Conservation (phyloP, 768 basidiomycete genomes). For the Boletus speciosus region DNA sequence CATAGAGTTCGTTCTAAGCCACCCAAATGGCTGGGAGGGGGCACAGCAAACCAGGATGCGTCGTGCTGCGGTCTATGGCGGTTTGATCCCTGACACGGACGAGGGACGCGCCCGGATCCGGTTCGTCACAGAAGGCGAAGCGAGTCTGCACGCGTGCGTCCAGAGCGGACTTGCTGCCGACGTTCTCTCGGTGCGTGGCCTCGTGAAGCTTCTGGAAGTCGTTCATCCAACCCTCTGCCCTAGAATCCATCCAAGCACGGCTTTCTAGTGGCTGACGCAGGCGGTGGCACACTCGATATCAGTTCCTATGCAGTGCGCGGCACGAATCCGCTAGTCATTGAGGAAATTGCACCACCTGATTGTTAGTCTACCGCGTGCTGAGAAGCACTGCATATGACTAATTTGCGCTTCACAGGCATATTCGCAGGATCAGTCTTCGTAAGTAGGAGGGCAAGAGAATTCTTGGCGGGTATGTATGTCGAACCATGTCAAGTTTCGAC, state of each 20-base stretch:
- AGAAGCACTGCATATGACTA: not conserved
- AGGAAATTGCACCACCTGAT: slow-evolving; percentile 81
- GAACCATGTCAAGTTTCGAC: not conserved
- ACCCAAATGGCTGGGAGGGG: slow-evolving; percentile 82
- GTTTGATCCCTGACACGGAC: slow-evolving; percentile 71
- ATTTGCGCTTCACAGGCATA: slow-evolving; percentile 46
- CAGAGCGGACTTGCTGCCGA: slow-evolving; percentile 74
- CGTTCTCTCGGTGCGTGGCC: slow-evolving; percentile 59
- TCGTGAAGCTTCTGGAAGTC: not conserved
- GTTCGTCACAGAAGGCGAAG: slow-evolving; percentile 83
- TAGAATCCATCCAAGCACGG: slow-evolving; percentile 74
- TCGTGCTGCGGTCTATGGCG: slow-evolving; percentile 65
- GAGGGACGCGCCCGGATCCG: slow-evolving; percentile 69
- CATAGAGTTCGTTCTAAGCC: slow-evolving; percentile 72
- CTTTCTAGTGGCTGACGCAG: slow-evolving; percentile 77
- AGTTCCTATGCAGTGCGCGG: slow-evolving; percentile 75
- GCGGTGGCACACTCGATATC: slow-evolving; percentile 79
- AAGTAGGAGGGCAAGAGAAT: slow-evolving; percentile 67
- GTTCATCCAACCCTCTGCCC: slow-evolving; percentile 5
- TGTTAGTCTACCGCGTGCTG: slow-evolving; percentile 41
- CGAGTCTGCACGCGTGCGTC: slow-evolving; percentile 78
- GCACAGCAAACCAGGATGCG: slow-evolving; percentile 76
- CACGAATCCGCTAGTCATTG: slow-evolving; percentile 68
- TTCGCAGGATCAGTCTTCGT: slow-evolving; percentile 85
- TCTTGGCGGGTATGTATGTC: slow-evolving; percentile 56